Evolutionary conservation across 2,329 filamentous ascomycete species (phyloP), one percentile per base, ranked within the genome.

Genomic region (Pestalotiopsis sp.): DNA sequence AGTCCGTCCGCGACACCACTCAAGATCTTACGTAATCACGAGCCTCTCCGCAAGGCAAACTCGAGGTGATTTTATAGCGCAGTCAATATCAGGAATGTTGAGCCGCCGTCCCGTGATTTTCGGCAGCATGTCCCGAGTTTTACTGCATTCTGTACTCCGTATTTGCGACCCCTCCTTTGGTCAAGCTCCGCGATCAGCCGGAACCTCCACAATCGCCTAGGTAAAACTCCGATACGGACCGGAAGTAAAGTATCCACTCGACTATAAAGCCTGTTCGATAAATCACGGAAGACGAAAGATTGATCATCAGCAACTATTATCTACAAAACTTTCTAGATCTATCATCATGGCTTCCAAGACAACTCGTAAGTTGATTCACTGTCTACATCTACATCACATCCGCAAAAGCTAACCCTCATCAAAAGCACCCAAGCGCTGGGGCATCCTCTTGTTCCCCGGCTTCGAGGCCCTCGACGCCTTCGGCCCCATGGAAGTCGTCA

Each of bases 381-480:
- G 14, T 17, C 23, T 9, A 1, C 38, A 25, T 49, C 23, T 49
- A 27, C 14, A 23, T 23, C 27, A n/a, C 13, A 14, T 4, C 9
- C 9, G 14, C 20, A 36, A 38, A 20, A n/a, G 59, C 23, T 66
- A 39, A 66, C 27, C n/a, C 17, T 12, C 3, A 36, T 20, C 27
- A 5, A 61, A 65, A 65, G 63, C 31, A 2, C 63, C 63, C 45
- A 56, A 66, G 41, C 36, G 39, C 45, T 66, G 57, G 27, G 63
- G 63, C 7, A 41, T 66, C n/a, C 63, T 66, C 31, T 14, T 66
- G 0, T 66, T 57, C n/a, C 63, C 63, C 14, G 63, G 63, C 13
- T 66, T 66, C 63, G 63, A 66, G 6, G 63, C 63, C 20, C 63
- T 66, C 45, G 63, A 66, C 52, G 63, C 63, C 36, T 66, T 66